phyloP scores from a whole-genome alignment of 139 green algal genomes.

The Haematococcus sp. region DNA sequence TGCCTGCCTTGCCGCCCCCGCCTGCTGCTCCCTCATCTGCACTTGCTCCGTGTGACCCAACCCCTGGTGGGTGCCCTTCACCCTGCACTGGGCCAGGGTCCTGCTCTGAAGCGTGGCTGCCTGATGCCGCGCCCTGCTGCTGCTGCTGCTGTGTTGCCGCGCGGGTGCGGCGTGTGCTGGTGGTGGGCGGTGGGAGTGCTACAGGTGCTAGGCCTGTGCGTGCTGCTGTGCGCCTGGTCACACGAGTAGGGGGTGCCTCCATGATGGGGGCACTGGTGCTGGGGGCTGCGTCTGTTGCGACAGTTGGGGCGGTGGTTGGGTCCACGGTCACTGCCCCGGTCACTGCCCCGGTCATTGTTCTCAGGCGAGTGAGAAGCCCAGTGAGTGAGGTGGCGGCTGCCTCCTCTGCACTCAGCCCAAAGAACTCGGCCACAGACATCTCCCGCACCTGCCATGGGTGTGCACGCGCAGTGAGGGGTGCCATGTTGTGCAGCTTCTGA shows the following conservation, averaged over 20 bases:
- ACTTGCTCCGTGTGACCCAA: too few species aligned
- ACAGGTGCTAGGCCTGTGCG: neutral
- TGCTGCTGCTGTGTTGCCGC: neutral
- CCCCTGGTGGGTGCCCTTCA: too few species aligned
- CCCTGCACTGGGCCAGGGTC: too few species aligned
- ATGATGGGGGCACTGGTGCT: neutral
- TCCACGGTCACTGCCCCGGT: too few species aligned
- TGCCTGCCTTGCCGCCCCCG: neutral
- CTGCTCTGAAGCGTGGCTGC: too few species aligned
- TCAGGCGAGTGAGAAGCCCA: neutral
- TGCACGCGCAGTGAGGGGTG: neutral
- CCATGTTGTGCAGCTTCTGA: neutral
- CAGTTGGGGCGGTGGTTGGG: too few species aligned
- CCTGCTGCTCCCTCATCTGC: neutral
- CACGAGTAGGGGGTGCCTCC: neutral
- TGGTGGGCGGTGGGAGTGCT: neutral
- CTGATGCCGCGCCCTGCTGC: neutral
- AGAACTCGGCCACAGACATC: slow-evolving; percentile 7
- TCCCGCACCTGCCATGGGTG: neutral
- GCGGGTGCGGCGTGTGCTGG: neutral
- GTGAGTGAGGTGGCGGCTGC: neutral
- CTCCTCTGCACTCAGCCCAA: neutral
- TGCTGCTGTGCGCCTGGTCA: slow-evolving; percentile 1
- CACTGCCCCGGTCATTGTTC: neutral
- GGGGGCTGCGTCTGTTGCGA: neutral